phyloP scores from a whole-genome alignment of 345 rosid genomes.

The Salix exigua region DNA sequence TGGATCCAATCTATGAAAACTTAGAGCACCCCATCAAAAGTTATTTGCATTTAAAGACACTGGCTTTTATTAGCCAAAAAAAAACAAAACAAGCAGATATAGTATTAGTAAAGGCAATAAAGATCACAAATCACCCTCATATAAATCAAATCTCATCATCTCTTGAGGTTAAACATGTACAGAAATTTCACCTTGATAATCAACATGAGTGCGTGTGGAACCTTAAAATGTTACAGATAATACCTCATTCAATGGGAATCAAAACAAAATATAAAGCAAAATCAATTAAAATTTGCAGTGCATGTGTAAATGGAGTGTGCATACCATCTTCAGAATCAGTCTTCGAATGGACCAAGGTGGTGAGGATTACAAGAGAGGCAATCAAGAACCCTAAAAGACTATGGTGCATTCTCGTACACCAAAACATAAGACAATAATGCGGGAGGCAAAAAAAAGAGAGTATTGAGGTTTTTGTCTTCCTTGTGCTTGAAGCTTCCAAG shows the following conservation, averaged over 20 bases:
- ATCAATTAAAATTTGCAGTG: neutral
- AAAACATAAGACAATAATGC: neutral
- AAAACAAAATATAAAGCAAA: neutral
- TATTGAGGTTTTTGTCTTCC: neutral
- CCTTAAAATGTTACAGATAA: too few species aligned
- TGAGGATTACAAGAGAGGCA: constrained; percentile 33
- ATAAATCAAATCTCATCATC: neutral
- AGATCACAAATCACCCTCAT: neutral
- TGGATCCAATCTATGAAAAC: neutral
- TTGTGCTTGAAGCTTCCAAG: neutral
- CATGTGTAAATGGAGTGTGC: neutral
- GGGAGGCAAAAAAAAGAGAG: neutral
- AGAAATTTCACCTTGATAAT: neutral
- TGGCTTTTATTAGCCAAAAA: neutral
- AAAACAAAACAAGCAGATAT: too few species aligned
- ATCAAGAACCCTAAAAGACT: constrained; percentile 9
- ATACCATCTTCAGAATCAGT: constrained; percentile 58
- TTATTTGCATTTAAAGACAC: neutral
- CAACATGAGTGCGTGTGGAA: neutral
- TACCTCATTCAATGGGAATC: neutral
- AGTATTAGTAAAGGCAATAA: too few species aligned
- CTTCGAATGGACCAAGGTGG: constrained; percentile 40
- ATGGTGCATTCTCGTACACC: constrained; percentile 15
- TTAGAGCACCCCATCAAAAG: neutral
- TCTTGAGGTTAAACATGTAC: neutral